phyloP scores from a whole-genome alignment of 2,329 filamentous ascomycete species.

The Microcyclospora tardicrescens region DNA sequence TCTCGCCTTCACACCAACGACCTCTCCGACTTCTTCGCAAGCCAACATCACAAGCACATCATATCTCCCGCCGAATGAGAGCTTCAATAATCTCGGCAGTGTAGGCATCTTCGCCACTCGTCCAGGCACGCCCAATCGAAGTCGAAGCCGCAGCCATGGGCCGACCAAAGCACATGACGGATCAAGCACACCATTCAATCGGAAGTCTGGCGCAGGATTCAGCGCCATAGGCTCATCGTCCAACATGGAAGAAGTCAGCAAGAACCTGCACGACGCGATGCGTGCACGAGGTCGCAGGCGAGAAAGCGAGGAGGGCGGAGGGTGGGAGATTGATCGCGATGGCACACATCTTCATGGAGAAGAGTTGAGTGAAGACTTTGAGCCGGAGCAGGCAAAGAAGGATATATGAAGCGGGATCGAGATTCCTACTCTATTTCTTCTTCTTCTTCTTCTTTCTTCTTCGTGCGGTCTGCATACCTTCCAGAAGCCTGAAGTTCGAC shows the following conservation, averaged over 20 bases:
- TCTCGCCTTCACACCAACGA: slow-evolving; percentile 15
- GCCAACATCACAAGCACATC: slow-evolving; percentile 23
- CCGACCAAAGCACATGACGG: slow-evolving; percentile 45
- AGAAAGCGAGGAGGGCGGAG: slow-evolving; percentile 18
- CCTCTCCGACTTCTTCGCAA: slow-evolving; percentile 7
- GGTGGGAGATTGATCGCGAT: slow-evolving; percentile 8
- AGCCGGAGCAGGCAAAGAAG: too few relatives aligned
- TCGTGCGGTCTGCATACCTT: too few relatives aligned
- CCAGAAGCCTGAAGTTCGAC: too few relatives aligned
- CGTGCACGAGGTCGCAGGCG: slow-evolving; percentile 56
- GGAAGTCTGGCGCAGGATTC: slow-evolving; percentile 1
- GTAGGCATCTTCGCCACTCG: slow-evolving; percentile 85
- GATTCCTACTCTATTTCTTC: too few relatives aligned
- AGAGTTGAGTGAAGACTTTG: too few relatives aligned
- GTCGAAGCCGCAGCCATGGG: slow-evolving; percentile 41
- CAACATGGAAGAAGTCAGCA: slow-evolving; percentile 68
- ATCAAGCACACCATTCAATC: background rate
- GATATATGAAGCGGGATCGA: too few relatives aligned
- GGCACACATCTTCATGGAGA: background rate
- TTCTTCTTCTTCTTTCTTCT: too few relatives aligned
- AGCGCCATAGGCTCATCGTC: slow-evolving; percentile 46
- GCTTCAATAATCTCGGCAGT: slow-evolving; percentile 76
- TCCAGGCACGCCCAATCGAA: slow-evolving; percentile 66
- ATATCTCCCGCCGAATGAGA: slow-evolving; percentile 73
- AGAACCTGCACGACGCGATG: slow-evolving; percentile 78